Evolutionary conservation across 2,329 filamentous ascomycete genomes (phyloP).

Genomic region (Botrytis porri): DNA sequence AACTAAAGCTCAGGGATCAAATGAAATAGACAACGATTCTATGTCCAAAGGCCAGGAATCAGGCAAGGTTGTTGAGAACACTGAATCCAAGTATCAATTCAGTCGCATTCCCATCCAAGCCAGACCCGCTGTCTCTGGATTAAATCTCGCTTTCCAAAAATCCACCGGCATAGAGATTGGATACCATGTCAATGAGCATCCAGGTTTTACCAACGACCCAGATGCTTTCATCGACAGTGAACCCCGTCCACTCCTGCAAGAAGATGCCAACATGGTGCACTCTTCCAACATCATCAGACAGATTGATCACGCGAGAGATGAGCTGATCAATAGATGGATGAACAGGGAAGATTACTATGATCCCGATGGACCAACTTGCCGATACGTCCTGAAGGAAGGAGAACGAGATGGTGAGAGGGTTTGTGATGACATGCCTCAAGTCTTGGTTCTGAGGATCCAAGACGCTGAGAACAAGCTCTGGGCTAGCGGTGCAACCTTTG

Average conservation of each 20-base stretch:
- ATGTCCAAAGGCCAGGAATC: background rate
- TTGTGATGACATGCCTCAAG: background rate
- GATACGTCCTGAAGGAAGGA: background rate
- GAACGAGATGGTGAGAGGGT: background rate
- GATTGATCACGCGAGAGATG: background rate
- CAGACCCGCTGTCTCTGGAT: background rate
- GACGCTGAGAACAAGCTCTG: background rate
- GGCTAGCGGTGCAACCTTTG: background rate
- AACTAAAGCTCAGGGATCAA: background rate
- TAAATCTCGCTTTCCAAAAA: background rate
- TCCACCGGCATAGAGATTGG: rapidly evolving
- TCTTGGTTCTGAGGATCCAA: background rate
- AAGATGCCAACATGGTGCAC: background rate
- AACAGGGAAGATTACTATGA: background rate
- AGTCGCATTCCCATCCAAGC: background rate
- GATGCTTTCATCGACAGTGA: background rate
- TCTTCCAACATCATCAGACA: background rate
- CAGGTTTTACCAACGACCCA: background rate
- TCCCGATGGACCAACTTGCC: background rate
- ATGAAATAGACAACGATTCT: background rate
- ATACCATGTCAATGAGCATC: background rate
- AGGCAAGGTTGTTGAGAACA: background rate
- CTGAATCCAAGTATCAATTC: background rate
- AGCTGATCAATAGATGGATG: background rate
- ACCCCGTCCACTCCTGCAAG: background rate